Percentiles rank a stretch among this genome's conserved stretches.
phyloP scores from a whole-genome alignment of 495 filamentous ascomycete species.

The Hypoxylon perforatum region DNA sequence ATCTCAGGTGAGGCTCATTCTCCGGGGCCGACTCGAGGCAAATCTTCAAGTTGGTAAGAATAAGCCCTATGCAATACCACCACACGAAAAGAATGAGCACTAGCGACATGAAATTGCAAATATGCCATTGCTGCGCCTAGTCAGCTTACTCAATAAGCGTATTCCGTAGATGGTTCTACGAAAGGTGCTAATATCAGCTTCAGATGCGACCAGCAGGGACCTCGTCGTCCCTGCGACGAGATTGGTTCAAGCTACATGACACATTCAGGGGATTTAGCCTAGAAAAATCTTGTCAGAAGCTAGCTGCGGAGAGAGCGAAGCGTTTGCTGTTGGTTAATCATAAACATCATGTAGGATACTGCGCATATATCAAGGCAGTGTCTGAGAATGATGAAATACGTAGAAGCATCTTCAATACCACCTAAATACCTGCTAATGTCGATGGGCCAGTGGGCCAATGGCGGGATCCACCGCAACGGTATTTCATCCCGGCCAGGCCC shows the following conservation, averaged over 20 bases:
- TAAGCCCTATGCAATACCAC: background rate
- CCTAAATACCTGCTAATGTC: background rate
- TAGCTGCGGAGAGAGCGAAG: too few relatives aligned
- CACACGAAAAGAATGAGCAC: too few relatives aligned
- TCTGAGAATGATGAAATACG: background rate
- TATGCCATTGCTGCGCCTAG: background rate
- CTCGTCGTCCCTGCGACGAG: too few relatives aligned
- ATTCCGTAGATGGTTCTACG: too few relatives aligned
- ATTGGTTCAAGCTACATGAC: too few relatives aligned
- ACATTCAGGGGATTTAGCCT: too few relatives aligned
- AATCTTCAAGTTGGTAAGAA: background rate
- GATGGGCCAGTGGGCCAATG: background rate
- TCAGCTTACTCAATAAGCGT: too few relatives aligned
- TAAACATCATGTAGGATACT: background rate
- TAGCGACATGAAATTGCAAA: too few relatives aligned
- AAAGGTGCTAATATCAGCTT: too few relatives aligned
- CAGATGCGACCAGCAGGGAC: too few relatives aligned
- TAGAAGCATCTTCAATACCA: background rate
- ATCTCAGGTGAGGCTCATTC: constrained; percentile 2
- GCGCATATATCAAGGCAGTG: too few relatives aligned
- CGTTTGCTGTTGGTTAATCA: background rate
- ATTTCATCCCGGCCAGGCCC: background rate
- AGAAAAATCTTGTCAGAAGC: too few relatives aligned
- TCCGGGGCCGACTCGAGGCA: background rate
- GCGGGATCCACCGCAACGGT: constrained; percentile 5